Evolutionary conservation across 768 basidiomycete species (phyloP), one percentile per base, ranked within the genome.

Genomic region (Pseudohyphozyma bogoriensis): DNA sequence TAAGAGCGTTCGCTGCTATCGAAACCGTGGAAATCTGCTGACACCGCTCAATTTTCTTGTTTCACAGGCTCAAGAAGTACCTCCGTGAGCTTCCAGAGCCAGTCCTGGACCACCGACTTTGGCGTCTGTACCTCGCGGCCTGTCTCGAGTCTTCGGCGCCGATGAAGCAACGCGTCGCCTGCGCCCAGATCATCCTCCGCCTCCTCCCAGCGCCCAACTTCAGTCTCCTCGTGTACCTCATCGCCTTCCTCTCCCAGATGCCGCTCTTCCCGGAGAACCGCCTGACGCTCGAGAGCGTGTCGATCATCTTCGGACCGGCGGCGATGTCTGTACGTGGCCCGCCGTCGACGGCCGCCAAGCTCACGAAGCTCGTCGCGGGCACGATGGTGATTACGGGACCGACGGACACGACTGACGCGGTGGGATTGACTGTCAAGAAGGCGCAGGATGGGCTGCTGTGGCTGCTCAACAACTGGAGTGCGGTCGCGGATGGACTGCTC

Each of bases 211-310:
- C 72, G 2, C 64, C 72, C 16, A 71, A 74, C 55, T 73, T 79
- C 60, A 74, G 74, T 36, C 70, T 80, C 5, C 73, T 81, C 51
- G 67, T 73, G 42, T 79, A 80, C 65, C 74, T 81, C 36, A 72
- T 76, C 55, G 74, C 74, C 8, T 80, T 81, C 69, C 79, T 81
- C 66, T 78, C 78, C 1, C 80, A 82, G 63, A 69, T 81, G 0
- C 80, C 78, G 3, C 72, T 79, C 10, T 79, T 76, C 56, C 77
- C 79, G 1, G 78, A 79, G 46, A 81, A 82, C 60, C 76, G 77
- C 1, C 67, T 82, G n/a, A 71, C 76, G 9, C 70, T 77, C 37
- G 76, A 79, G 53, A 75, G 77, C 46, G 74, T 80, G 52, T 77
- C 77, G 9, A 72, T 76, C 45, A 77, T 80, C 52, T 81, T 81